Evolutionary conservation across 345 rosid genomes (phyloP).

Genomic region (Durio zibethinus): DNA sequence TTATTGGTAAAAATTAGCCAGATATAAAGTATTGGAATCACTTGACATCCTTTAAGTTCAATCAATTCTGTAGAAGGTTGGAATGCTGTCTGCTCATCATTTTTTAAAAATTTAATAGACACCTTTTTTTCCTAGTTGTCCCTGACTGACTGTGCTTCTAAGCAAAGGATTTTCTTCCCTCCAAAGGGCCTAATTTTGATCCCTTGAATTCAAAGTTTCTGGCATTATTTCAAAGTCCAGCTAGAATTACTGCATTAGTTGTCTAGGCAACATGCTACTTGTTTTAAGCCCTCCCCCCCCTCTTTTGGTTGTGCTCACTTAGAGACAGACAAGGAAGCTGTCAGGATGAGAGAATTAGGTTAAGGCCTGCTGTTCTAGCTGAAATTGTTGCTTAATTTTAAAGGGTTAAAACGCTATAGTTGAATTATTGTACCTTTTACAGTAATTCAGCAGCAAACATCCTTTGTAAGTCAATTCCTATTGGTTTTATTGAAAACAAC

Average conservation of each 20-base stretch:
- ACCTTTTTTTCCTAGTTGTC: neutral
- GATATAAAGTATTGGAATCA: neutral
- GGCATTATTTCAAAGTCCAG: neutral
- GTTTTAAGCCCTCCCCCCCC: neutral
- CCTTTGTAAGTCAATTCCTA: too few relatives aligned
- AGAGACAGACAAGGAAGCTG: neutral
- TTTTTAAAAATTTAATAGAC: neutral
- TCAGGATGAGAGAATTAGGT: neutral
- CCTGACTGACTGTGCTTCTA: neutral
- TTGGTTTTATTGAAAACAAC: neutral
- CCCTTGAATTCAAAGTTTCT: neutral
- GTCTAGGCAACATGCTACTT: neutral
- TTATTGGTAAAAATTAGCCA: neutral
- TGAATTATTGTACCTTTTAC: neutral
- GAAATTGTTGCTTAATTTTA: neutral
- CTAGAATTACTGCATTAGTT: neutral
- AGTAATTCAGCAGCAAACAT: neutral
- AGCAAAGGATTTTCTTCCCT: neutral
- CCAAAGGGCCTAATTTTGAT: neutral
- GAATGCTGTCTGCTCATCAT: neutral
- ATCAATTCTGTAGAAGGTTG: neutral
- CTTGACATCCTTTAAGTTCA: neutral
- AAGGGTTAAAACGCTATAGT: neutral
- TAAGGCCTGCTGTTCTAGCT: neutral
- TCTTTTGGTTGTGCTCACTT: neutral